Evolutionary conservation across 768 basidiomycete species (phyloP), one percentile per base, ranked within the genome.

Genomic region (Coprinopsis marcescibilis): DNA sequence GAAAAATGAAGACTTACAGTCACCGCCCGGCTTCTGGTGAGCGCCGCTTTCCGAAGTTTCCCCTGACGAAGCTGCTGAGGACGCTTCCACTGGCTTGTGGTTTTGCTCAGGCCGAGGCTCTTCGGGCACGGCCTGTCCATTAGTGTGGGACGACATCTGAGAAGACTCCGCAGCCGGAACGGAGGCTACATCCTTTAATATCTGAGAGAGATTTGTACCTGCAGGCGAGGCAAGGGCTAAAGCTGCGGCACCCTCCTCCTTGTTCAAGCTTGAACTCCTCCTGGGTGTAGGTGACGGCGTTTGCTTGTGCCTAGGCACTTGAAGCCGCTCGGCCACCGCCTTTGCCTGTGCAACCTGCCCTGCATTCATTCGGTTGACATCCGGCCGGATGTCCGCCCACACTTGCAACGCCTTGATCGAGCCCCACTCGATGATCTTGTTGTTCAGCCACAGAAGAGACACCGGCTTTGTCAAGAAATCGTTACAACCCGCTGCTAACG

Each of bases 371-470:
- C 57, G 65, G 40, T 60, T 65, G 27, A 69, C 63, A 1, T 85
- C 80, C 1, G 86, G 83, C 34, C 83, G 72, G 48, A 84, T 67
- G 59, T 90, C 89, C 10, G 89, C 89, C 84, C 88, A 92, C 86
- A 90, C 91, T 60, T 91, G 88, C 47, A 92, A 60, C 4, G 88
- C 89, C 61, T 92, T 92, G 68, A 99, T 98, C 2, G 91, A 95
- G 0, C 96, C 96, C 96, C 96, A 99, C 64, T 99, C 96, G 51
- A 95, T 89, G 60, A 98, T 94, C 72, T 99, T 99, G 70, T 84
- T 89, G 62, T 97, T 92, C 43, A 99, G 71, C 96, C 96, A 99
- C 36, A 85, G 74, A 23, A 96, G 71, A 5, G 89, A 91, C 24
- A 99, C 95, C 0, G 96, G 96, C 59, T 99, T 99, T 33, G 94